These are phyloP conservation scores for Agastache rugosa DNA, from an alignment of 257 asterid species.

Conservation along the genomic window DNA sequence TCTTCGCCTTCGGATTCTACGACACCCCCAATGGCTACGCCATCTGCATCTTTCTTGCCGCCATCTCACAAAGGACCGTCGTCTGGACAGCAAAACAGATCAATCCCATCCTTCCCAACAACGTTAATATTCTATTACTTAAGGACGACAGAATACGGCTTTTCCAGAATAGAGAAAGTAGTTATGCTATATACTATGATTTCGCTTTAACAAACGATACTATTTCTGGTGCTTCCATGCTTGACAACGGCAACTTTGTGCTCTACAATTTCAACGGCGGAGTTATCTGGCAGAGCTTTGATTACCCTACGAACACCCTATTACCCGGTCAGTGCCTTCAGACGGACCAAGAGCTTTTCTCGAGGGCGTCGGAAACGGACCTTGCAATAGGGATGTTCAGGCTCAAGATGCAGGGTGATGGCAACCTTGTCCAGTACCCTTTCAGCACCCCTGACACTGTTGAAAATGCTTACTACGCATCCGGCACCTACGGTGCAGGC, in stretches of 20 bases:
- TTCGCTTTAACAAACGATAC: too few species aligned
- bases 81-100: slow-evolving; percentile 43
- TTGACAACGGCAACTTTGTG: slow-evolving; percentile 16
- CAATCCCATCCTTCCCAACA: slow-evolving; percentile 32
- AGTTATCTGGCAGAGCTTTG: slow-evolving; percentile 7
- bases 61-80: slow-evolving; percentile 9
- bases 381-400: background rate
- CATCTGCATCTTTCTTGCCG: background rate
- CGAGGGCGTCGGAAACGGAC: background rate
- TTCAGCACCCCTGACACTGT: background rate
- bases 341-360: background rate
- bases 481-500: background rate
- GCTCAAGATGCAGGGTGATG: slow-evolving; percentile 1
- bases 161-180: background rate
- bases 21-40: background rate
- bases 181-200: too few species aligned
- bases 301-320: background rate
- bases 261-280: background rate
- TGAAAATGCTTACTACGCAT: background rate
- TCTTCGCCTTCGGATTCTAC: slow-evolving; percentile 22
- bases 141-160: slow-evolving; percentile 40
- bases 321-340: slow-evolving; percentile 15
- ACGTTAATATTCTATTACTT: background rate
- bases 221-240: background rate
- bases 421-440: slow-evolving; percentile 10